A percentile compares a stretch with the other conserved stretches of the same genome.
phyloP scores from a whole-genome alignment of 495 filamentous ascomycete species.

The Penicillium alfredii region DNA sequence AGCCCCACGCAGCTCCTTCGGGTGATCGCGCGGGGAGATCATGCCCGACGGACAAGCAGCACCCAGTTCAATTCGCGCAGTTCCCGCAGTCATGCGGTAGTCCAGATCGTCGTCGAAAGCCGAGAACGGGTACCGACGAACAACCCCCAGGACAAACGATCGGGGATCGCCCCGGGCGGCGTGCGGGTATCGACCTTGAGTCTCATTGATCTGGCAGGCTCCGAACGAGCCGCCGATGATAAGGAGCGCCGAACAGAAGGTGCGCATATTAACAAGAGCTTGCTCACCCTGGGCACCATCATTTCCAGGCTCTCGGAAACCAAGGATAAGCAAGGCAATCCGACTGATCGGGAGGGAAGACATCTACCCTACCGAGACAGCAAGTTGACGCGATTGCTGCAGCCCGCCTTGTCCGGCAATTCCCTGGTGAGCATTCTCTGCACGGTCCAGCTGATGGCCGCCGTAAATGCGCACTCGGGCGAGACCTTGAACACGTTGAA shows the following conservation, averaged over 20 bases:
- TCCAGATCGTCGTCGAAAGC: conserved; percentile 97
- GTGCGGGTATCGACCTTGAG: conserved; percentile 93
- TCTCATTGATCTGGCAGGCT: conserved; percentile 93
- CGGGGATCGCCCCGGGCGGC: conserved; percentile 76
- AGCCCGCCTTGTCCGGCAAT: conserved; percentile 87
- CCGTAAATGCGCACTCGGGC: conserved; percentile 61
- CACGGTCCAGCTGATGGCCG: conserved; percentile 75
- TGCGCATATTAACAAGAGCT: conserved; percentile 96
- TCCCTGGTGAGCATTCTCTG: conserved; percentile 96
- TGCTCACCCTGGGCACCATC: conserved; percentile 91
- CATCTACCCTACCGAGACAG: conserved; percentile 95
- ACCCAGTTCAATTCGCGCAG: conserved; percentile 96
- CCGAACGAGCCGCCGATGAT: conserved; percentile 88
- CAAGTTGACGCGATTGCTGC: conserved; percentile 88
- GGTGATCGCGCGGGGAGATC: conserved; percentile 91
- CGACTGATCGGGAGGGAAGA: conserved; percentile 71
- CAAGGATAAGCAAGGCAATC: conserved; percentile 76
- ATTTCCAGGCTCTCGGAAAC: conserved; percentile 80
- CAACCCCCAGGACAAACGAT: conserved; percentile 63
- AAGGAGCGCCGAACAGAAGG: conserved; percentile 94
- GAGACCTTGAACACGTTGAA: conserved; percentile 96
- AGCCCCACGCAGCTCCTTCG: conserved; percentile 91
- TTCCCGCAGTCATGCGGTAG: conserved; percentile 95
- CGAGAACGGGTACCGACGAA: conserved; percentile 66
- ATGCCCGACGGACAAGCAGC: conserved; percentile 80